phyloP scores from a whole-genome alignment of 495 filamentous ascomycete genomes.

The Lophiostoma macrostomum region DNA sequence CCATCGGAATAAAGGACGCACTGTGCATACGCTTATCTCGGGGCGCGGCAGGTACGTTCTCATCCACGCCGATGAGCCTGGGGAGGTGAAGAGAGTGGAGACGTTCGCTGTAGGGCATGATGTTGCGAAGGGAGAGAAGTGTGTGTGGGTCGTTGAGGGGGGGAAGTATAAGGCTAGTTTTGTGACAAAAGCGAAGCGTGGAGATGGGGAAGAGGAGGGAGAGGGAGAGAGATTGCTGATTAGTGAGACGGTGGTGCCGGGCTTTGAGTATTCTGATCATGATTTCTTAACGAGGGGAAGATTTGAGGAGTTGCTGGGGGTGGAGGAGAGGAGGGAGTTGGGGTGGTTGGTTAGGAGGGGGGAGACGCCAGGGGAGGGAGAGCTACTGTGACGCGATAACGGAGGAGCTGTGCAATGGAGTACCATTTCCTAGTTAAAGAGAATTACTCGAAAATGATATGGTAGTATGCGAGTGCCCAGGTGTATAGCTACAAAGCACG shows the following conservation, averaged over 20 bases:
- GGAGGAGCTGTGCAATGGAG: too few relatives aligned
- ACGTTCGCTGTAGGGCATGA: constrained; percentile 60
- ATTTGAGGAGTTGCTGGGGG: constrained; percentile 49
- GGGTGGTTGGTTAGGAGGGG: constrained; percentile 49
- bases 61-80: constrained; percentile 52
- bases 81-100: constrained; percentile 50
- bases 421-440: too few relatives aligned
- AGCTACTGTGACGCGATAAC: constrained; percentile 4
- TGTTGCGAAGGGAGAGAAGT: constrained; percentile 53
- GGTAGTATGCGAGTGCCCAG: too few relatives aligned
- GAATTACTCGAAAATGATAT: too few relatives aligned
- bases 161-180: constrained; percentile 62
- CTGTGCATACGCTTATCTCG: constrained; percentile 59
- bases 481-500: too few relatives aligned
- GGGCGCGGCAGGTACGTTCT: constrained; percentile 61
- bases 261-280: constrained; percentile 63
- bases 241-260: constrained; percentile 62
- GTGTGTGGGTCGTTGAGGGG: constrained; percentile 69
- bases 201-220: constrained; percentile 37
- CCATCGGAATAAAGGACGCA: constrained; percentile 58
- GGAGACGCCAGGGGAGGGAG: constrained; percentile 3
- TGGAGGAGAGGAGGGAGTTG: constrained; percentile 48
- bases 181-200: constrained; percentile 52
- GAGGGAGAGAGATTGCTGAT: constrained; percentile 54
- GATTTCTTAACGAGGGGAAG: constrained; percentile 52